These are phyloP conservation scores for Musa troglodytarum DNA, from an alignment of 176 grass and related monocot genomes.

Conservation along the genomic window DNA sequence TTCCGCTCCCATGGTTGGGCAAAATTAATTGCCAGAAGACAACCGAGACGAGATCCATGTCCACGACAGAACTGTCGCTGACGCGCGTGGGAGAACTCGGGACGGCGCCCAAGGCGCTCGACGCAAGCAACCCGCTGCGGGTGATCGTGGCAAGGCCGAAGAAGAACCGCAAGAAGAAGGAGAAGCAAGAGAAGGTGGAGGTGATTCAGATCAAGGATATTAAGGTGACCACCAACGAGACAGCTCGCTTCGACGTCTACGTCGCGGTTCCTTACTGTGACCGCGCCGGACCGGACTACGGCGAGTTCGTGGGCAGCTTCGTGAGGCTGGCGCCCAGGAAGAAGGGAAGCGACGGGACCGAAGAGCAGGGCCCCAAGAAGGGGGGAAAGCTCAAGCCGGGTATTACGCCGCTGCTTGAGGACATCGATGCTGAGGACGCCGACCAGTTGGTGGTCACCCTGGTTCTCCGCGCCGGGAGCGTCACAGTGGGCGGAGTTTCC, in stretches of 20 bases:
- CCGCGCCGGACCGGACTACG: too few species aligned
- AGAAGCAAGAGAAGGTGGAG: conserved; percentile 23
- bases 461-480: background rate
- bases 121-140: background rate
- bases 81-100: background rate
- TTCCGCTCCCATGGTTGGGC: conserved; percentile 23
- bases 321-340: background rate
- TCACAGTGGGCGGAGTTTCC: background rate
- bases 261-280: conserved; percentile 11
- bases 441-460: background rate
- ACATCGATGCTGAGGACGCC: background rate
- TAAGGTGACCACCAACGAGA: background rate
- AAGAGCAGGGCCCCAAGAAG: background rate
- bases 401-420: background rate
- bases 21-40: conserved; percentile 1
- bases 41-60: conserved; percentile 3
- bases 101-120: background rate
- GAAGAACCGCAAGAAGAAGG: conserved; percentile 28
- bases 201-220: conserved; percentile 25
- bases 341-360: background rate
- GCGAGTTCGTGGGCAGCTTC: background rate
- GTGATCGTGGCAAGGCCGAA: conserved; percentile 24
- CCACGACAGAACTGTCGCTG: background rate
- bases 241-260: conserved; percentile 27
- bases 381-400: too few species aligned